phyloP scores from a whole-genome alignment of 2,329 filamentous ascomycete species.

The Alternaria triticina region DNA sequence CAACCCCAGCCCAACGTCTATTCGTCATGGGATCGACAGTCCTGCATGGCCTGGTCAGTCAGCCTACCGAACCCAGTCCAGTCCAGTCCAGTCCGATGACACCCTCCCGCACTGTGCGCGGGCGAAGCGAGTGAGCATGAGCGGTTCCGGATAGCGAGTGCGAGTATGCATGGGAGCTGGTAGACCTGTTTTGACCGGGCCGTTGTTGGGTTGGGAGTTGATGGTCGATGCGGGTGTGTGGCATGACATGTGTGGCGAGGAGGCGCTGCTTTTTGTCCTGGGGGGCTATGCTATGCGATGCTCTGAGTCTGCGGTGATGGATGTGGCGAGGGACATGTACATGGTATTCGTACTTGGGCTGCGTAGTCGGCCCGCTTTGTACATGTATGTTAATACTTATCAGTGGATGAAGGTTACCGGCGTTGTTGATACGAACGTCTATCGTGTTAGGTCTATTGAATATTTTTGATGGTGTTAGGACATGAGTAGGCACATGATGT shows the following conservation, averaged over 20 bases:
- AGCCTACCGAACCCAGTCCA: background rate
- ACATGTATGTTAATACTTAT: background rate
- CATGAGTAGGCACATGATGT: background rate
- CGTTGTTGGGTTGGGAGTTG: background rate
- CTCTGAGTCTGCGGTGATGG: background rate
- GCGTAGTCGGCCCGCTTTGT: background rate
- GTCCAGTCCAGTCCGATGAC: background rate
- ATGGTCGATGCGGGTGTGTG: background rate
- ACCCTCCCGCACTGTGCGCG: background rate
- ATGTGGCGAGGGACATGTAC: background rate
- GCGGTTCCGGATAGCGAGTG: background rate
- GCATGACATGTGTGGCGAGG: background rate
- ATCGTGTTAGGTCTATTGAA: background rate
- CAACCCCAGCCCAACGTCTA: background rate
- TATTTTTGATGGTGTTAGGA: background rate
- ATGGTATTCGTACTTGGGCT: background rate
- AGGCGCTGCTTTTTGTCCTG: background rate
- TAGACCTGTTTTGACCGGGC: background rate
- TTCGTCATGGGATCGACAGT: conserved; percentile 1
- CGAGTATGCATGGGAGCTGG: background rate
- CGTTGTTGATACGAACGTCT: background rate
- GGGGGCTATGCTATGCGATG: background rate
- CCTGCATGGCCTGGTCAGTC: background rate
- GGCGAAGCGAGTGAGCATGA: background rate
- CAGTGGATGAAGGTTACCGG: background rate